phyloP scores from a whole-genome alignment of 768 basidiomycete species.

The Xerocomellus amylosporus region DNA sequence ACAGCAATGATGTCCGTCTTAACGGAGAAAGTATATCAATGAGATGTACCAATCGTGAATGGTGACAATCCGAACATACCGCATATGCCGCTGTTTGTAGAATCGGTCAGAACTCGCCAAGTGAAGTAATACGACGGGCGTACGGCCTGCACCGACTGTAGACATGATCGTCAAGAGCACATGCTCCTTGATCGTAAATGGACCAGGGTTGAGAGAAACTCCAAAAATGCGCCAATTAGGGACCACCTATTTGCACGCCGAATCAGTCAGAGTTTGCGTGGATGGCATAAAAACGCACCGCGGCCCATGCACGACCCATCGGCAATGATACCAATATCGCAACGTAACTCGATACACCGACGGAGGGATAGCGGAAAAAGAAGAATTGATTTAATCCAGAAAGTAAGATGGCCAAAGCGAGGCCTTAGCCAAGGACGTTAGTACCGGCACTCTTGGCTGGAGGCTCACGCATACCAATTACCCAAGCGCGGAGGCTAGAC shows the following conservation, averaged over 20 bases:
- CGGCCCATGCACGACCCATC: constrained; percentile 63
- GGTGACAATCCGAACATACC: constrained; percentile 11
- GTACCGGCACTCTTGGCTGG: fast-evolving
- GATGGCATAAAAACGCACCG: constrained; percentile 14
- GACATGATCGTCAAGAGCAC: constrained; percentile 71
- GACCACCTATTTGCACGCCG: constrained; percentile 33
- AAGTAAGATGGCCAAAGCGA: constrained; percentile 55
- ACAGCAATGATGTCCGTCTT: constrained; percentile 71
- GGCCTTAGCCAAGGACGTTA: constrained; percentile 14
- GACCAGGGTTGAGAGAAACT: constrained; percentile 64
- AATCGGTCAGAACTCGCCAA: constrained; percentile 1
- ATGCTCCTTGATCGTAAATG: constrained; percentile 72
- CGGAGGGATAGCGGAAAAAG: constrained; percentile 63
- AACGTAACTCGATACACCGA: constrained; percentile 46
- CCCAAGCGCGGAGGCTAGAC: constrained; percentile 58
- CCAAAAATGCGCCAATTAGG: constrained; percentile 56
- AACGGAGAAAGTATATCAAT: neutral
- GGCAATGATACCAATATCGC: constrained; percentile 72
- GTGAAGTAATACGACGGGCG: constrained; percentile 1
- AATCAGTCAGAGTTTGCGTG: neutral
- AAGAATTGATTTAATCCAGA: constrained; percentile 80
- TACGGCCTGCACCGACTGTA: constrained; percentile 36
- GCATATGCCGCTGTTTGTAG: constrained; percentile 45
- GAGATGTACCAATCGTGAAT: neutral
- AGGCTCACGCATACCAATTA: constrained; percentile 27